Base-by-base conservation (phyloP, 2,329 filamentous ascomycete species). In the Chaetoscypha palmicola region DNA sequence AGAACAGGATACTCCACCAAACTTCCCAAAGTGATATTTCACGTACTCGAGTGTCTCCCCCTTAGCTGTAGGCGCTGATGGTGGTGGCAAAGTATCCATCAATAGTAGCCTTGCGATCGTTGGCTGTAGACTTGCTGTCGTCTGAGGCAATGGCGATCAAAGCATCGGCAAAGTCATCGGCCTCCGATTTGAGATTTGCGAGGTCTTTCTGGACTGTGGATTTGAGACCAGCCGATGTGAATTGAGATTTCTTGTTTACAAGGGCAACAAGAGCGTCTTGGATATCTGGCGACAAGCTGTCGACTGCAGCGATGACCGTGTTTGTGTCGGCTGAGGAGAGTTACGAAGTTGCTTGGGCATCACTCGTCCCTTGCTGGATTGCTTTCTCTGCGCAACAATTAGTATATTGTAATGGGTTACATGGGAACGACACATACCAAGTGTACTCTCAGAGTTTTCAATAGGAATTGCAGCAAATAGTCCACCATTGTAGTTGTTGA, bases 401-500 rank as follows among this genome's bases (percentile, higher is more conserved):
- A 36, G 33, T 21, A 17, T 36, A 9, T 21, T 36, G 17, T 36
- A 8, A 19, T 9, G 33, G 12, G 14, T 36, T 7, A 4, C 7
- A 14, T 8, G 8, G 12, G 4, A 4, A 36, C 8, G 8, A 10
- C 9, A 35, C 12, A 14, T 24, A 16, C 45, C 50, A 10, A 54
- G 37, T 1, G 20, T 45, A 12, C 11, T 21, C 38, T 48, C 41
- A 1, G 50, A 33, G 7, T 9, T 46, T 11, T 12, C 32, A 24
- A 52, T 28, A 14, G 46, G 17, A 10, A 49, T 22, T 9, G 46
- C 41, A 2, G 23, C 31, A 1, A 49, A 23, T 5, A 52, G 10
- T n/a, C 46, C 50, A 20, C 50, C 46, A 17, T 41, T 50, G 46
- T 68, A 69, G 37, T 60, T 58, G 14, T 60, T 56, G 17, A 68